Evolutionary conservation across 192 early-diverging fungal species (phyloP).

Genomic region (Diversispora eburnea): DNA sequence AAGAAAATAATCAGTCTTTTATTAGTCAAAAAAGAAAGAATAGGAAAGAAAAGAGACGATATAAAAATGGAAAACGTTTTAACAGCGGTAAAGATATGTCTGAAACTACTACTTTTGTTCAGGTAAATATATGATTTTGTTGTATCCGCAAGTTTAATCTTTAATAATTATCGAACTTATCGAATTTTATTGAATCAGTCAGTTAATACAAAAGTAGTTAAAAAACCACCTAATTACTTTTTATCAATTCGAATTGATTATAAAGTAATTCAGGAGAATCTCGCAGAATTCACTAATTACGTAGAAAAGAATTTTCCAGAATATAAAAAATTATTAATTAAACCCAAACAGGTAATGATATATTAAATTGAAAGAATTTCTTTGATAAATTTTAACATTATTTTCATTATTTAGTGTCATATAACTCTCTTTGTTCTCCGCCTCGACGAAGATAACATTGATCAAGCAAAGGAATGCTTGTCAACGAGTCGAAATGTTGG

Average conservation of each 20-base stretch:
- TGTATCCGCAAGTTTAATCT: too few relatives aligned
- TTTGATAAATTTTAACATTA: not conserved
- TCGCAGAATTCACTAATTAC: not conserved
- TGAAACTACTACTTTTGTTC: too few relatives aligned
- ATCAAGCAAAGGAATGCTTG: not conserved
- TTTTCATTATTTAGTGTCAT: not conserved
- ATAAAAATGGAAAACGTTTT: too few relatives aligned
- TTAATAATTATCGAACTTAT: too few relatives aligned
- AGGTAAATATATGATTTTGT: too few relatives aligned
- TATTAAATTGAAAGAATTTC: not conserved
- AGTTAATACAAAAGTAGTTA: too few relatives aligned
- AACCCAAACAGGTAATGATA: not conserved
- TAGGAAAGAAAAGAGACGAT: too few relatives aligned
- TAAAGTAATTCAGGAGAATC: not conserved
- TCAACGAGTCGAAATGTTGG: not conserved
- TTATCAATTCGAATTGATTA: not conserved
- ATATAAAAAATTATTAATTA: not conserved
- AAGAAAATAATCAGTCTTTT: too few relatives aligned
- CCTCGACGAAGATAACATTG: not conserved
- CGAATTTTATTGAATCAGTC: too few relatives aligned
- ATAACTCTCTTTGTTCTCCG: constrained; percentile 2
- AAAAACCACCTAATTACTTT: constrained; percentile 5
- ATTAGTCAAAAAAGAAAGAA: too few relatives aligned
- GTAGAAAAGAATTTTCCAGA: not conserved
- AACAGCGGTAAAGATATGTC: too few relatives aligned